Evolutionary conservation across 345 rosid species (phyloP).

Genomic region (Isatis tinctoria): DNA sequence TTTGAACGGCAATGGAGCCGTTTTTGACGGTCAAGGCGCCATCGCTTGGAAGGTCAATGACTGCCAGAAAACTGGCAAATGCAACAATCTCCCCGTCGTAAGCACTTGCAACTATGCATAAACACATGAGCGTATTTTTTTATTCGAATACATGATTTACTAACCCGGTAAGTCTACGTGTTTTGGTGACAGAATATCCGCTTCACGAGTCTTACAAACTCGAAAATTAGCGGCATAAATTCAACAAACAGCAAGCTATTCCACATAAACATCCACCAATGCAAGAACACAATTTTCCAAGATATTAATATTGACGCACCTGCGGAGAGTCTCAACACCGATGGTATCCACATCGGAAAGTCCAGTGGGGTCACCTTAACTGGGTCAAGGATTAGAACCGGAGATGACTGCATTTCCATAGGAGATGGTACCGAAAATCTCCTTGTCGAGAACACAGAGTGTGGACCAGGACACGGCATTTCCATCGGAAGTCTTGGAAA

Average conservation of each 20-base stretch:
- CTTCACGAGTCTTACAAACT: constrained; percentile 16
- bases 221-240: constrained; percentile 24
- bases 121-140: neutral
- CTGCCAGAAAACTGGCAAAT: constrained; percentile 25
- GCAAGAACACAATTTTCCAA: constrained; percentile 40
- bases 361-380: constrained; percentile 32
- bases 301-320: constrained; percentile 36
- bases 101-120: neutral
- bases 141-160: neutral
- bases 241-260: constrained; percentile 47
- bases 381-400: constrained; percentile 32
- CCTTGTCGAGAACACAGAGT: constrained; percentile 20
- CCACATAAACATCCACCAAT: constrained; percentile 37
- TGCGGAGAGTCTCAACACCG: constrained; percentile 44
- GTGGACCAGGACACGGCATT: constrained; percentile 67
- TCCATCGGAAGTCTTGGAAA: constrained; percentile 59
- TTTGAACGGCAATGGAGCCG: constrained; percentile 34
- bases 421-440: constrained; percentile 45
- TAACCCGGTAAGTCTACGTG: neutral
- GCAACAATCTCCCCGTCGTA: constrained; percentile 36
- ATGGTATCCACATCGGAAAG: constrained; percentile 53
- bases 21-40: constrained; percentile 47
- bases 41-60: constrained; percentile 33
- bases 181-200: constrained; percentile 25
- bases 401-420: constrained; percentile 55